Conservation (phyloP, 345 rosid genomes). For the Microcos paniculata region DNA sequence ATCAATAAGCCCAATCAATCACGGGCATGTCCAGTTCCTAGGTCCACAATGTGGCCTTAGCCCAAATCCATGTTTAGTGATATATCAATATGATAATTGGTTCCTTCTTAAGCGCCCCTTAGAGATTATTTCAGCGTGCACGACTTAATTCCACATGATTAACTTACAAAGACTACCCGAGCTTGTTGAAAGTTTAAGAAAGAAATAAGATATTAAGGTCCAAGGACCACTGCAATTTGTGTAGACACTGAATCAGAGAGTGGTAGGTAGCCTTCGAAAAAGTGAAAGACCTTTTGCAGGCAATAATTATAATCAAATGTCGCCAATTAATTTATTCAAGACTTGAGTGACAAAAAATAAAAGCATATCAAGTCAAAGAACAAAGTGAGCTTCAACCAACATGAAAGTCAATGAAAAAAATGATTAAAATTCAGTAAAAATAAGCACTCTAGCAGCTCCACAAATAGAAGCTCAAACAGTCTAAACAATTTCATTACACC, state of each 20-base stretch:
- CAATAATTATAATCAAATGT: neutral
- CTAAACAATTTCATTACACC: conserved; percentile 21
- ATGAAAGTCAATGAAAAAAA: neutral
- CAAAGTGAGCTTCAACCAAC: neutral
- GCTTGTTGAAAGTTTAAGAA: neutral
- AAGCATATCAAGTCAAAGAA: neutral
- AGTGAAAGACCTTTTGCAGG: neutral
- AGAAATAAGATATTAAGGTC: neutral
- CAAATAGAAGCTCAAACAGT: conserved; percentile 4
- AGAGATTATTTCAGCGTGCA: neutral
- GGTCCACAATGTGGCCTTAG: neutral
- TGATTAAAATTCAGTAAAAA: neutral
- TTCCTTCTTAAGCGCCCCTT: neutral
- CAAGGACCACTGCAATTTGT: neutral
- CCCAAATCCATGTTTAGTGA: neutral
- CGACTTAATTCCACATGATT: neutral
- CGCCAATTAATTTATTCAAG: conserved; percentile 12
- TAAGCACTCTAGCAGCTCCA: neutral
- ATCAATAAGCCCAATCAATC: neutral
- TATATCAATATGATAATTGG: neutral
- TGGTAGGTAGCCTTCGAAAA: neutral
- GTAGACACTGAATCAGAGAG: conserved; percentile 1
- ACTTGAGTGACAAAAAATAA: neutral
- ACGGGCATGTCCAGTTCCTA: neutral
- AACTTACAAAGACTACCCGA: neutral